Percentiles rank a stretch among this genome's conserved stretches.
Evolutionary conservation across 1,284 basidiomycete species (phyloP).

Genomic region (Ceratobasidium sp.): DNA sequence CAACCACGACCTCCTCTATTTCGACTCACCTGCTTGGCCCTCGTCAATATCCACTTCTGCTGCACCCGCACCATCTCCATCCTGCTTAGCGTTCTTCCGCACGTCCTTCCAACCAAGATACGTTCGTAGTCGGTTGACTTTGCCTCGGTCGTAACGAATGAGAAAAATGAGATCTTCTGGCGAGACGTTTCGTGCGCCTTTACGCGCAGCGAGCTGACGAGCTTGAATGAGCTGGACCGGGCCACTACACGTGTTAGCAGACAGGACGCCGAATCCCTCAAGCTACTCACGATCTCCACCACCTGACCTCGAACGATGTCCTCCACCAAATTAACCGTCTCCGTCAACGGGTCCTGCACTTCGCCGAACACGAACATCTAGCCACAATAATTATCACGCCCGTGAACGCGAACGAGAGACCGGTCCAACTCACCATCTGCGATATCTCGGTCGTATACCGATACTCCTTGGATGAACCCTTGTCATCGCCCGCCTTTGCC

Average conservation of each 20-base stretch:
- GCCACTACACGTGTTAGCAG: constrained; percentile 5
- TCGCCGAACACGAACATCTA: constrained; percentile 98
- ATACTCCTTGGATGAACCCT: constrained; percentile 63
- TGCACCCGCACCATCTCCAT: constrained; percentile 80
- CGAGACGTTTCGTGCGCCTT: constrained; percentile 86
- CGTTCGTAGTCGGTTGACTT: constrained; percentile 92
- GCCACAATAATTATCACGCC: not conserved
- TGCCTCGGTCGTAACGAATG: constrained; percentile 93
- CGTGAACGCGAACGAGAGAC: not conserved
- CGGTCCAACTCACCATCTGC: constrained; percentile 71
- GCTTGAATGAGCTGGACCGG: constrained; percentile 86
- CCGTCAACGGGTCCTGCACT: constrained; percentile 88
- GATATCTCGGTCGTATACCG: constrained; percentile 85
- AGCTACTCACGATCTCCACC: constrained; percentile 83
- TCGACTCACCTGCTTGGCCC: constrained; percentile 70
- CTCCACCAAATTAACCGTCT: constrained; percentile 93
- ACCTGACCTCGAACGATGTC: constrained; percentile 96
- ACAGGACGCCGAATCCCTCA: not conserved
- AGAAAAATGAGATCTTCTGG: constrained; percentile 97
- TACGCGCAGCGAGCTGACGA: constrained; percentile 82
- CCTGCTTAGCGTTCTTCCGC: constrained; percentile 94
- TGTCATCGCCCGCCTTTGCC: constrained; percentile 45
- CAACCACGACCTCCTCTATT: not conserved
- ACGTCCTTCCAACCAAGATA: constrained; percentile 99
- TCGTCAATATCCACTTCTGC: constrained; percentile 87